Percentiles rank a stretch among this genome's conserved stretches.
phyloP scores from a whole-genome alignment of 192 early-diverging fungal species.

The Tieghemiomyces parasiticus region DNA sequence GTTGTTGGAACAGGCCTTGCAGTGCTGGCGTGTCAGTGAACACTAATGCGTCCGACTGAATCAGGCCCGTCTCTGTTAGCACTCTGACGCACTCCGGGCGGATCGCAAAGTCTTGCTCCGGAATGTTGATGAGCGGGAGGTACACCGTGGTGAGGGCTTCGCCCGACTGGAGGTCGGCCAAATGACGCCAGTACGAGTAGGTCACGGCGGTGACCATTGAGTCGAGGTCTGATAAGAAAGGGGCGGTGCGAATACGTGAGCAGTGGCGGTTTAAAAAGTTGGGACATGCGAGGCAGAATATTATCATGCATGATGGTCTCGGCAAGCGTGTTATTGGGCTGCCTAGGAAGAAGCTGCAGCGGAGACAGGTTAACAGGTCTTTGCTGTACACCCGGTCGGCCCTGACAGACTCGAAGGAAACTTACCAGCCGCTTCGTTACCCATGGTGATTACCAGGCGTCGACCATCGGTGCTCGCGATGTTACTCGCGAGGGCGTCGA shows the following conservation, averaged over 20 bases:
- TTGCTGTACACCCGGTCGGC: neutral
- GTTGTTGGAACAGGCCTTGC: neutral
- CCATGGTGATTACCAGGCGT: conserved; percentile 6
- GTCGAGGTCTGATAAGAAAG: conserved; percentile 17
- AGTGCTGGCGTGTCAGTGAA: conserved; percentile 25
- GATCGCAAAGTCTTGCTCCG: conserved; percentile 18
- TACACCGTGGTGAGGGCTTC: neutral
- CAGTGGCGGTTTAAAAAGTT: neutral
- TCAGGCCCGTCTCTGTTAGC: conserved; percentile 9
- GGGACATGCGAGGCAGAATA: neutral
- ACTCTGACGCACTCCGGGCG: conserved; percentile 20
- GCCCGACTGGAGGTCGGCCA: neutral
- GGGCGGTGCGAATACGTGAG: neutral
- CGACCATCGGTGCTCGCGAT: neutral
- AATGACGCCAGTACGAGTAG: conserved; percentile 19
- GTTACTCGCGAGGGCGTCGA: neutral
- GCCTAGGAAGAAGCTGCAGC: neutral
- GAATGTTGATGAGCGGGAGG: conserved; percentile 24
- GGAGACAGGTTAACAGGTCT: neutral
- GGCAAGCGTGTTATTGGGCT: neutral
- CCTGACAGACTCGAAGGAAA: neutral
- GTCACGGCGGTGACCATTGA: conserved; percentile 27
- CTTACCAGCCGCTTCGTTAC: conserved; percentile 10
- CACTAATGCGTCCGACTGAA: conserved; percentile 12
- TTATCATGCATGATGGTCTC: neutral